Evolutionary conservation across 352 stramenopile genomes (phyloP), one percentile per base, ranked within the genome.

Genomic region (Phytopythium sindhum): DNA sequence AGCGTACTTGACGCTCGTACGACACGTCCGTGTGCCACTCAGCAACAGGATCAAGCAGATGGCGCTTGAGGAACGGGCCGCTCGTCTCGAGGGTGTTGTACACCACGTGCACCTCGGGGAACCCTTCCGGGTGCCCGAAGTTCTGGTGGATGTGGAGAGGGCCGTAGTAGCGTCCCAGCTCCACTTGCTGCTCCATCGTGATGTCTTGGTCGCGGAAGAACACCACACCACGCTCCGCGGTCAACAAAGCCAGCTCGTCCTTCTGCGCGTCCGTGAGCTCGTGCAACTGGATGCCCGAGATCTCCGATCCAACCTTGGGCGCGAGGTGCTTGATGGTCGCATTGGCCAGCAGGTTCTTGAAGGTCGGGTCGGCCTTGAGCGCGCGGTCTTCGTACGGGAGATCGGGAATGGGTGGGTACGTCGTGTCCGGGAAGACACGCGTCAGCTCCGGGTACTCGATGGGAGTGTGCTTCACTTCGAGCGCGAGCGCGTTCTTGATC

Each of bases 71-170:
- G 24, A 71, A 56, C 19, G 47, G 31, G 4, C 51, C 51, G 45
- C 64, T 71, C 10, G 28, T 60, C 54, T 72, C 65, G 15, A 64
- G 23, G 19, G 48, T 63, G 23, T 63, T 63, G 41, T 75, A 54
- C 6, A 71, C 52, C 14, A 74, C 57, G 12, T 68, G 55, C 14
- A 74, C 56, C 55, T 75, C 69, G 1, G 69, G 61, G 23, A 70
- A 55, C 7, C 65, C 69, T 19, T 72, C 65, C 0, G 58, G 53
- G 35, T 75, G 69, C 4, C 62, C 65, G 15, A 70, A 45, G 55
- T 63, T 70, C 51, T 64, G 56, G 63, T 76, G 69, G n/a, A 70
- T 63, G 60, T 76, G 69, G 29, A 76, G 69, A 17, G 69, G 66
- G 9, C 69, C 69, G 23, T 64, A 76, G 66, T 70, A 76, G 17